Evolutionary conservation across 768 basidiomycete species (phyloP), one percentile per base, ranked within the genome.

Genomic region (Ramaria sp.): DNA sequence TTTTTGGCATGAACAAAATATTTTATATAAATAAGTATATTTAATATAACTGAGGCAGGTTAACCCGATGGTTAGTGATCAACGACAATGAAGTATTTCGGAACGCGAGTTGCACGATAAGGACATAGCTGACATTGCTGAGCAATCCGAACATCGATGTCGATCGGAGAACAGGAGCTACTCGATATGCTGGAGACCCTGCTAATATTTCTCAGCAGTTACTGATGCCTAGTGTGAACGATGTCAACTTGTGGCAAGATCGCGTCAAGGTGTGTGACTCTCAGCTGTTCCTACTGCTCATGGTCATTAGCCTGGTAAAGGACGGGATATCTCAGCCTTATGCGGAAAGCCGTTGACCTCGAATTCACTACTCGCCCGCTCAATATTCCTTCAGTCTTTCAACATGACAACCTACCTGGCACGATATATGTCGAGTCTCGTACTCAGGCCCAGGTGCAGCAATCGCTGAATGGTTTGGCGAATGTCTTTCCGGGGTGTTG

Each of bases 351-450:
- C 27, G 80, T 95, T 49, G 87, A 89, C 64, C 75, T 86, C 22
- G 88, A 95, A 67, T 87, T 84, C 68, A 80, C 80, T 2, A 82
- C 80, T 47, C 78, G 76, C 33, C 91, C 92, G 0, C 79, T 97
- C 41, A 78, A 78, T n/a, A 93, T 99, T 62, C 73, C 88, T 46
- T 91, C 96, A 7, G 92, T 91, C 6, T 99, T 99, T 71, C 89
- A 95, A 68, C 86, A 95, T 47, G 94, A 98, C 68, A 94, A 94
- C 1, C 75, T 99, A 2, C 84, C 88, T 0, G 95, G 95, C 1
- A 92, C 92, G 84, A 86, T 99, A 60, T 99, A 98, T 66, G 85
- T 99, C 48, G 96, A 99, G 72, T 92, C 95, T 9, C 82, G 87
- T 51, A 87, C 87, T 60, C 78, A 91, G 31, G 84, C 89, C 59